Conservation (phyloP, 1,139 yeast species). For the Taiozyma sp. region DNA sequence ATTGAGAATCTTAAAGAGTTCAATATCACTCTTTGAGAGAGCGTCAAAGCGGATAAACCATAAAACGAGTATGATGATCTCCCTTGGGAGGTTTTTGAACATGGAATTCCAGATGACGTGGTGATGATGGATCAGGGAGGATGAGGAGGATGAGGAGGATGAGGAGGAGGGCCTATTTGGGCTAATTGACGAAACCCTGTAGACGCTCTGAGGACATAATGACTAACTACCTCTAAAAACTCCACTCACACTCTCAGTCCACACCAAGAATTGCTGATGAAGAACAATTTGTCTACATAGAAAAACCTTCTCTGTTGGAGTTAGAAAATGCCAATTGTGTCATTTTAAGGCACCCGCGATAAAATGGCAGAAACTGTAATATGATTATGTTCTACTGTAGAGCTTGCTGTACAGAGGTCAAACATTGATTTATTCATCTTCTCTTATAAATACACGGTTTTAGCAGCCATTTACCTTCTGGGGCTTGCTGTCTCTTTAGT, state of each 20-base stretch:
- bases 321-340: background rate
- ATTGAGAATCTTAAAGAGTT: background rate
- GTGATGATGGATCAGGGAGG: background rate
- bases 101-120: background rate
- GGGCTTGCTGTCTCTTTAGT: slow-evolving; percentile 46
- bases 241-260: too few species aligned
- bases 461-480: slow-evolving; percentile 85
- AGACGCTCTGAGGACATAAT: background rate
- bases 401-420: slow-evolving; percentile 24
- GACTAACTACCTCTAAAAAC: background rate
- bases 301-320: background rate
- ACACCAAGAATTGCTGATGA: too few species aligned
- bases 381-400: background rate
- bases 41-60: background rate
- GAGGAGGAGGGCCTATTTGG: background rate
- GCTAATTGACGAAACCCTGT: background rate
- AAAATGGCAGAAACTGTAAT: background rate
- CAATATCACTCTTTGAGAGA: background rate
- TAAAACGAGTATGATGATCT: background rate
- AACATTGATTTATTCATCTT: slow-evolving; percentile 56
- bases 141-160: background rate
- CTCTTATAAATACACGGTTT: slow-evolving; percentile 96
- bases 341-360: background rate
- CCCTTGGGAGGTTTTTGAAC: background rate
- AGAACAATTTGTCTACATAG: too few species aligned